Evolutionary conservation across 768 basidiomycete genomes (phyloP), one percentile per base, ranked within the genome.

Genomic region (Mycena chlorophos): DNA sequence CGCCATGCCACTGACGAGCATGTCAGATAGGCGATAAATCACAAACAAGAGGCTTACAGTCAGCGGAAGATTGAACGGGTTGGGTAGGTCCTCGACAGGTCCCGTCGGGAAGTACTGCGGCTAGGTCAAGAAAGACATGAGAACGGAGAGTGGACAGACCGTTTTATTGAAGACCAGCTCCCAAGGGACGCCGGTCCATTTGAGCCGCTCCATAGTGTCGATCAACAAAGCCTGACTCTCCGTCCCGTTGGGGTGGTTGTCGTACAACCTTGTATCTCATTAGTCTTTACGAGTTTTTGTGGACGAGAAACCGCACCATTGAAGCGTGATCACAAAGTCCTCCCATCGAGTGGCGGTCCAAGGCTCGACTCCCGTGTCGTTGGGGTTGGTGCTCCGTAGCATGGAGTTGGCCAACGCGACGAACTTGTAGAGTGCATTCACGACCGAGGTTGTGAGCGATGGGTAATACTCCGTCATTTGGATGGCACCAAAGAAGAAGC

Each of bases 281-380:
- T 3, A 49, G 22, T 40, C 20, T 22, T 14, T 40, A 28, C 27
- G 14, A 13, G 2, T 28, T 29, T 17, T 17, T 34, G 17, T 17
- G 31, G 31, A 34, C 31, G 31, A 20, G 20, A 42, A 42, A 42
- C 5, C 13, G n/a, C 65, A 81, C 82, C 82, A 84, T 66, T 83
- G 80, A 59, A 83, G 60, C 20, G 73, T 67, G 3, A 83, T 80
- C 22, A 83, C 78, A 56, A 82, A 83, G 58, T 84, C 82, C 62
- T 81, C 80, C 81, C 81, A 83, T 25, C 83, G 78, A 0, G 81
- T 80, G 25, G 73, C 68, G 14, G 78, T 70, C 82, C 83, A 84
- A 2, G 69, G 64, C 45, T 83, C 81, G n/a, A 81, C 71, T 13
- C 82, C 79, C 38, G 72, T 72, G 28, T 64, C 65, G 52, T 78